Percentiles rank a stretch among this genome's conserved stretches.
Conservation (phyloP, 257 asterid genomes). For the Solanum appendiculatum region DNA sequence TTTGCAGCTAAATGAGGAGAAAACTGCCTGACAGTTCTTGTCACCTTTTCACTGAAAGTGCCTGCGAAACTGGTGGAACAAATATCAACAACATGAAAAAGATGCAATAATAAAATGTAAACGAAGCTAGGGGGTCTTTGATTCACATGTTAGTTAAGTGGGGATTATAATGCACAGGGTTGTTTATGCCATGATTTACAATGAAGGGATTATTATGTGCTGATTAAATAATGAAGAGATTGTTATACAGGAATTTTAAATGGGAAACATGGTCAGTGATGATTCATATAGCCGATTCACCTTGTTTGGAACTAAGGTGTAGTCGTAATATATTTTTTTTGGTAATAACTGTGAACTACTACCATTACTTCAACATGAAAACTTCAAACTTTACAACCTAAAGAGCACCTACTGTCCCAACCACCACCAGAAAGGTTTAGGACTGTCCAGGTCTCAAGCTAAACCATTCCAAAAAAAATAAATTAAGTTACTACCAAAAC, state of each 20-base stretch:
- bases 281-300: not conserved
- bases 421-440: not conserved
- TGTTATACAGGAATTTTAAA: not conserved
- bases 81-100: conserved; percentile 16
- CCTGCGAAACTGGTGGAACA: conserved; percentile 77
- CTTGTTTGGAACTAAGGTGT: not conserved
- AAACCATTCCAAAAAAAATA: not conserved
- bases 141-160: not conserved
- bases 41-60: conserved; percentile 83
- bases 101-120: not conserved
- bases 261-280: not conserved
- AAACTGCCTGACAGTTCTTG: conserved; percentile 82
- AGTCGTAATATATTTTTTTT: not conserved
- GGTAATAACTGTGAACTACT: not conserved
- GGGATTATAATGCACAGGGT: not conserved
- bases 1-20: conserved; percentile 98
- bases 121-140: not conserved
- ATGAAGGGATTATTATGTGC: not conserved
- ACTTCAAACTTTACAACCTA: not conserved
- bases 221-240: not conserved
- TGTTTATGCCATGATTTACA: not conserved
- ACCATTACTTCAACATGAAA: not conserved
- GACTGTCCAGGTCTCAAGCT: not conserved
- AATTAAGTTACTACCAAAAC: not conserved
- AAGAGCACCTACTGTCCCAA: not conserved